Evolutionary conservation across 768 basidiomycete genomes (phyloP).

Genomic region (Russula olivacea): DNA sequence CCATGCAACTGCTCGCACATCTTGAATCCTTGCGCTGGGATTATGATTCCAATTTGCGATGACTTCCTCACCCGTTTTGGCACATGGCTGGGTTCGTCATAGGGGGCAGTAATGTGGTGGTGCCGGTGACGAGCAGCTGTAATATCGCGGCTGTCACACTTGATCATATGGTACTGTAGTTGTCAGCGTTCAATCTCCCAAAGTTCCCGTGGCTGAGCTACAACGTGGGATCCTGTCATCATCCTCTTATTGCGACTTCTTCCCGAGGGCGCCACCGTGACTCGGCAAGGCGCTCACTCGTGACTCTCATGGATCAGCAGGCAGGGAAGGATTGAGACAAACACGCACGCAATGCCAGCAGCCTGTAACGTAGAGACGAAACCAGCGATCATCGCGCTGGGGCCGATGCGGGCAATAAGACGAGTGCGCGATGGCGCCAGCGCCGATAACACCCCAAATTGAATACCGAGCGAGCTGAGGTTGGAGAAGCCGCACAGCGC

Average conservation of each 20-base stretch:
- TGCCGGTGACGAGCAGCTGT: neutral
- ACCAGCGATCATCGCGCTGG: conserved; percentile 65
- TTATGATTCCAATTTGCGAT: neutral
- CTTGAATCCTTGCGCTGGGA: neutral
- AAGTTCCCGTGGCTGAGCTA: conserved; percentile 6
- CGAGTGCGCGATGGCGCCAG: conserved; percentile 64
- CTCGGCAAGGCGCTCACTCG: neutral
- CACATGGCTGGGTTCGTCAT: neutral
- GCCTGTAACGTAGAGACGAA: conserved; percentile 62
- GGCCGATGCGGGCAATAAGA: conserved; percentile 62
- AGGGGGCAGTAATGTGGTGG: neutral
- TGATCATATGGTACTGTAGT: neutral
- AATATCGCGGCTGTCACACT: neutral
- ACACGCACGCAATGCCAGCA: conserved; percentile 51
- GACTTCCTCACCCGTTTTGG: neutral
- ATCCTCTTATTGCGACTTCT: neutral
- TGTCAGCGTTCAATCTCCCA: conserved; percentile 1
- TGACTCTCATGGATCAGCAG: neutral
- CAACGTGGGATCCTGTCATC: conserved; percentile 5
- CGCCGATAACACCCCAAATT: conserved; percentile 68
- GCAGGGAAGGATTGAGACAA: neutral
- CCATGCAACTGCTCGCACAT: neutral
- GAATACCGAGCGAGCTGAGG: conserved; percentile 79
- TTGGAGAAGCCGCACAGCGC: conserved; percentile 91
- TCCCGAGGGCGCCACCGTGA: conserved; percentile 6